A percentile compares a stretch with the other conserved stretches of the same genome.
phyloP scores from a whole-genome alignment of 805 yeast genomes.

The Candida ovalis region DNA sequence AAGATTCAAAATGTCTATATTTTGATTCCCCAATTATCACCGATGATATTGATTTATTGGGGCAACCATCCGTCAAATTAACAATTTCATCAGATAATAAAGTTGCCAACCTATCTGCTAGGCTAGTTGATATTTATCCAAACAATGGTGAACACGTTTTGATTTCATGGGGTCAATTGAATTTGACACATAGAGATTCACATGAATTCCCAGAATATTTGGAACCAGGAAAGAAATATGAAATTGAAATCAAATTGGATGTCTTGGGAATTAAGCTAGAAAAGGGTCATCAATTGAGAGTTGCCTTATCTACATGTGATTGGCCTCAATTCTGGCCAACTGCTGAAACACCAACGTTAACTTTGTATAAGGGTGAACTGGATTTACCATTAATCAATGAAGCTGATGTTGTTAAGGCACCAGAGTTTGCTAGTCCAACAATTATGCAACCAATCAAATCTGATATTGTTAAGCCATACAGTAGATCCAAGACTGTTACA shows the following conservation, averaged over 20 bases:
- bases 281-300: constrained; percentile 36
- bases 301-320: constrained; percentile 41
- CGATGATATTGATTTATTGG: constrained; percentile 30
- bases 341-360: constrained; percentile 37
- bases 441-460: constrained; percentile 28
- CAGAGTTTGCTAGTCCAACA: constrained; percentile 29
- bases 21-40: constrained; percentile 32
- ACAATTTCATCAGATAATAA: constrained; percentile 34
- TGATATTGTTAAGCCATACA: constrained; percentile 24
- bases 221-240: constrained; percentile 30
- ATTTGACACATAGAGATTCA: constrained; percentile 38
- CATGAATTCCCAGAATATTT: constrained; percentile 39
- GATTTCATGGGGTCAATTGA: constrained; percentile 45
- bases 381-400: constrained; percentile 29
- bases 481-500: constrained; percentile 23
- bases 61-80: constrained; percentile 34
- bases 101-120: constrained; percentile 37
- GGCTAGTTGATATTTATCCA: constrained; percentile 39
- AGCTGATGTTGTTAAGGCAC: constrained; percentile 16
- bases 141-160: constrained; percentile 34
- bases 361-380: constrained; percentile 30
- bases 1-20: constrained; percentile 37
- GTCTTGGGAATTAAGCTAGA: constrained; percentile 35
- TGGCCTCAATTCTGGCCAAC: constrained; percentile 50
- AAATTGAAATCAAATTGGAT: constrained; percentile 35